phyloP scores from a whole-genome alignment of 2,329 filamentous ascomycete species.

The Pyricularia grisea region DNA sequence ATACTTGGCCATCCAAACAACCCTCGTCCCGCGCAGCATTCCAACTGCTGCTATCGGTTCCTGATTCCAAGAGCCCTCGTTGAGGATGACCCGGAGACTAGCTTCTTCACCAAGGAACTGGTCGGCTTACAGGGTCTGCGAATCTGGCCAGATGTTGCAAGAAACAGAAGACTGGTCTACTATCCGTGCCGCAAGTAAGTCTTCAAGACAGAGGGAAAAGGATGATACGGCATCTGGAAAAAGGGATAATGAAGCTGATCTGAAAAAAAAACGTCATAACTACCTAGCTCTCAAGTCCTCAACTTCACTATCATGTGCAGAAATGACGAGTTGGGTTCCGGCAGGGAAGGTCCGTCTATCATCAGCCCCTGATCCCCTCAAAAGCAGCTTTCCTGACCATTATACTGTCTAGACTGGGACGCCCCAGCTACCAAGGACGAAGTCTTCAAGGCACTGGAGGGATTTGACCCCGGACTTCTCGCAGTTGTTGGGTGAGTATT shows the following conservation, averaged over 20 bases:
- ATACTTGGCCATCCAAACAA: not conserved
- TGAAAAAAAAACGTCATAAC: not conserved
- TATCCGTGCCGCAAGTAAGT: constrained; percentile 1
- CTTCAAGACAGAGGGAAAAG: not conserved
- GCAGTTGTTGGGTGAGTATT: not conserved
- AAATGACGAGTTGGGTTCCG: not conserved
- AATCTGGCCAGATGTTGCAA: not conserved
- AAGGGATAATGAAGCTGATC: not conserved
- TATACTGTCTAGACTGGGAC: not conserved
- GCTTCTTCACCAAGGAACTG: not conserved
- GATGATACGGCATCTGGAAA: no score
- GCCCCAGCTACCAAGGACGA: not conserved
- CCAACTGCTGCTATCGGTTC: constrained; percentile 3
- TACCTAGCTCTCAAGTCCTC: not conserved
- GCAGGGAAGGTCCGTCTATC: not conserved
- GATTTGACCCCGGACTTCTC: not conserved
- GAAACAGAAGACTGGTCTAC: not conserved
- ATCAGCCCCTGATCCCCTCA: not conserved
- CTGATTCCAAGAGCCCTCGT: not conserved
- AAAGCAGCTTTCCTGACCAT: not conserved
- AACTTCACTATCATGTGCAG: constrained; percentile 1
- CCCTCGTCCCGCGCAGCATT: not conserved
- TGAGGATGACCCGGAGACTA: not conserved
- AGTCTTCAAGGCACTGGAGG: not conserved
- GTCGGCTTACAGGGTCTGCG: not conserved